Percentiles rank a stretch among this genome's conserved stretches.
Evolutionary conservation across 805 yeast species (phyloP).

Genomic region (Kazachstania psychrophila): DNA sequence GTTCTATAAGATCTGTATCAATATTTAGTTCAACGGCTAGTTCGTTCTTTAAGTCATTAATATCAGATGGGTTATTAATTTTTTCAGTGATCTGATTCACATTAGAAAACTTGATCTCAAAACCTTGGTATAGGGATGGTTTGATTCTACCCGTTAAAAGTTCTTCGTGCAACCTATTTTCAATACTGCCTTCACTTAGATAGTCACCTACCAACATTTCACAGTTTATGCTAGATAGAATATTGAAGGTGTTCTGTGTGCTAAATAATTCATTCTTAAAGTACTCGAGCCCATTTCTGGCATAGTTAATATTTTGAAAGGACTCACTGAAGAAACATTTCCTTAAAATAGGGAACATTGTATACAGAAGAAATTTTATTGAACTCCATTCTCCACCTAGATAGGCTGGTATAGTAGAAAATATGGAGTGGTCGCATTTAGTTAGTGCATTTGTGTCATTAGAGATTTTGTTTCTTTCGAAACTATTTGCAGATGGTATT

Average conservation of each 20-base stretch:
- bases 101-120: conserved; percentile 47
- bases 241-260: conserved; percentile 38
- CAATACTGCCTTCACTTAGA: neutral
- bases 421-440: too few relatives aligned
- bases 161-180: neutral
- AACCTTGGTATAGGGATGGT: conserved; percentile 59
- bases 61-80: neutral
- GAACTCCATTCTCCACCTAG: too few relatives aligned
- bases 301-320: conserved; percentile 27
- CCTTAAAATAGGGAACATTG: neutral
- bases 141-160: conserved; percentile 24
- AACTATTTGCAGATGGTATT: too few relatives aligned
- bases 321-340: neutral
- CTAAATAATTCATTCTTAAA: conserved; percentile 31
- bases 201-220: conserved; percentile 40
- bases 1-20: conserved; percentile 6
- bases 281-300: conserved; percentile 28
- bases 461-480: too few relatives aligned
- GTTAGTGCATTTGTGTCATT: too few relatives aligned
- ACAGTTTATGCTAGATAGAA: conserved; percentile 47
- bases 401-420: too few relatives aligned
- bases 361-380: neutral
- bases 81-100: conserved; percentile 18
- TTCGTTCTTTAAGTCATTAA: neutral
- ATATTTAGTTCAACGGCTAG: neutral